phyloP scores from a whole-genome alignment of 2,329 filamentous ascomycete species.

The Trichophyton verrucosum region DNA sequence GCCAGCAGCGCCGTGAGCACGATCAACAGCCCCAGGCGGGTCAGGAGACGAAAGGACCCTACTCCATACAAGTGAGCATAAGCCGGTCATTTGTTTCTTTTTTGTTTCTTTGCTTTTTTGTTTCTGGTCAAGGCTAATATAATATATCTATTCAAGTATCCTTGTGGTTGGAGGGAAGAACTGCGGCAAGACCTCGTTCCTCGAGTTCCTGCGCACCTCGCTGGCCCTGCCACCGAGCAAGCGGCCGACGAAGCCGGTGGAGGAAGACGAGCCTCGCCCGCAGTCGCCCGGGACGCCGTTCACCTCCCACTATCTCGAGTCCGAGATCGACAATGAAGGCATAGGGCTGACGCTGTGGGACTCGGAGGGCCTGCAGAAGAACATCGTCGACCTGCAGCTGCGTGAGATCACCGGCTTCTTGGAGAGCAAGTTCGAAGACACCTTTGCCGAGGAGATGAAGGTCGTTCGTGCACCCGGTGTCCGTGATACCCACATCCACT shows the following conservation, averaged over 20 bases:
- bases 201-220: conserved; percentile 84
- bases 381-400: conserved; percentile 84
- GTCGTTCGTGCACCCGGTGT: conserved; percentile 84
- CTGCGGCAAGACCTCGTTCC: conserved; percentile 90
- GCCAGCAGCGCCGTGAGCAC: conserved; percentile 83
- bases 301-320: conserved; percentile 80
- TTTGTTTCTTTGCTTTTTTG: background rate
- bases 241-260: conserved; percentile 44
- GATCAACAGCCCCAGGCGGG: conserved; percentile 81
- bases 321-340: conserved; percentile 83
- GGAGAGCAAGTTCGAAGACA: conserved; percentile 97
- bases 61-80: conserved; percentile 89
- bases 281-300: conserved; percentile 54
- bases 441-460: conserved; percentile 94
- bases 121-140: background rate
- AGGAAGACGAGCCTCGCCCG: conserved; percentile 44
- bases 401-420: conserved; percentile 84
- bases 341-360: conserved; percentile 94
- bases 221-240: conserved; percentile 74
- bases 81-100: background rate
- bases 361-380: conserved; percentile 88
- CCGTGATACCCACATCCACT: conserved; percentile 94
- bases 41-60: conserved; percentile 90
- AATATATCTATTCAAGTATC: conserved; percentile 45
- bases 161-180: conserved; percentile 78